Conservation (phyloP, 768 basidiomycete species). For the Asterophora parasitica region DNA sequence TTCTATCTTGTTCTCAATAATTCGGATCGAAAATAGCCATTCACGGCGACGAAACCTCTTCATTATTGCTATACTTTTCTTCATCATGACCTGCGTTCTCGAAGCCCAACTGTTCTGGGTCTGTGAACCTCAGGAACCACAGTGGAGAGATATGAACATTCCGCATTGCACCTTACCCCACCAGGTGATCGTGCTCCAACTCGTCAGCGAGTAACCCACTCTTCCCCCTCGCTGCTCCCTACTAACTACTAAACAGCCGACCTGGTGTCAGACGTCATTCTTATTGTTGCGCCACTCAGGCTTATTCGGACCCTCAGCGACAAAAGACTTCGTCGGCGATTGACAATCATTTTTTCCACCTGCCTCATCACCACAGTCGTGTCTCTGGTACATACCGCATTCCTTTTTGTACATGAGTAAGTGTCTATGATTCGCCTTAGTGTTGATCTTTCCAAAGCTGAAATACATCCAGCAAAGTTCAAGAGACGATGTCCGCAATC, state of each 20-base stretch:
- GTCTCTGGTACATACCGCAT: constrained; percentile 42
- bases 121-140: constrained; percentile 31
- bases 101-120: constrained; percentile 42
- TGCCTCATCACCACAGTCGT: constrained; percentile 46
- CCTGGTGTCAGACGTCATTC: constrained; percentile 38
- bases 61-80: constrained; percentile 26
- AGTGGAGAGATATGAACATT: constrained; percentile 32
- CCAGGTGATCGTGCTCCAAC: constrained; percentile 47
- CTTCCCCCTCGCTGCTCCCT: not conserved
- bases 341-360: constrained; percentile 50
- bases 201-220: constrained; percentile 39
- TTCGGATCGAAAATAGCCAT: constrained; percentile 42
- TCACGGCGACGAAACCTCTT: constrained; percentile 21
- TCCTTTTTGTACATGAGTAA: constrained; percentile 28
- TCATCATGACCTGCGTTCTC: constrained; percentile 29
- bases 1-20: constrained; percentile 51
- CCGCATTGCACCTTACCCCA: constrained; percentile 40
- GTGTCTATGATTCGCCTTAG: not conserved
- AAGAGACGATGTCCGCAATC: constrained; percentile 33
- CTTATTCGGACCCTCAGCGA: constrained; percentile 40
- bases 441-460: too few species aligned
- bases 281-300: constrained; percentile 41
- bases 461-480: constrained; percentile 14
- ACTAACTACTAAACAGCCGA: constrained; percentile 8
- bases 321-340: constrained; percentile 32